Percentiles rank a stretch among this genome's conserved stretches.
These are phyloP conservation scores for Hypoxylon perforatum DNA, from an alignment of 495 filamentous ascomycete genomes.

Conservation along the genomic window DNA sequence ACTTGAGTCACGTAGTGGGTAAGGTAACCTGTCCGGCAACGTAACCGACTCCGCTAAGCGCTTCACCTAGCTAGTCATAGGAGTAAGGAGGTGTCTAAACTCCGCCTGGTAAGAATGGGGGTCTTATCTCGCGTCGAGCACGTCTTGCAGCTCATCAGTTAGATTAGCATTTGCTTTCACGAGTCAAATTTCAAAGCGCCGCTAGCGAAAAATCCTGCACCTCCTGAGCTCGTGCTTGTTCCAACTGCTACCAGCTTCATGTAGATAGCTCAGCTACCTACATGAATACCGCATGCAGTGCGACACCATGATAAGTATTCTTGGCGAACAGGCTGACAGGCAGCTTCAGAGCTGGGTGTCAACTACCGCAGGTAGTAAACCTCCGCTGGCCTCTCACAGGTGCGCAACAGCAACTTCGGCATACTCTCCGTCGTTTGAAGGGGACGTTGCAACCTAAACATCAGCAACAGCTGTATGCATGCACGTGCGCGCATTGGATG, in stretches of 20 bases:
- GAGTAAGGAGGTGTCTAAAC: neutral
- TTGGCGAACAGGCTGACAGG: slow-evolving; percentile 7
- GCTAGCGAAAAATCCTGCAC: no score
- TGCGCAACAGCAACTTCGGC: no score
- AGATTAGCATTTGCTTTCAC: neutral
- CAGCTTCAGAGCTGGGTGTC: neutral
- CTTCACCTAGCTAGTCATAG: neutral
- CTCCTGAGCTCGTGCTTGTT: no score
- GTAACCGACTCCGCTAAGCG: neutral
- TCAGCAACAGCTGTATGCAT: slow-evolving; percentile 12
- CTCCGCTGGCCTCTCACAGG: no score
- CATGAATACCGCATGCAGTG: slow-evolving; percentile 10
- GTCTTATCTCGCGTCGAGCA: no score
- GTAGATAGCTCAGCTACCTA: neutral
- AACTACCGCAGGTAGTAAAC: neutral
- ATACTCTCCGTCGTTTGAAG: no score
- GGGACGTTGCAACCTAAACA: neutral
- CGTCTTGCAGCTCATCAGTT: no score
- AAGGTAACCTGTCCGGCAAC: neutral
- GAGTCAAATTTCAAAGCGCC: slow-evolving; percentile 3
- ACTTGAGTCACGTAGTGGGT: neutral
- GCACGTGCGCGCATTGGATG: slow-evolving; percentile 14
- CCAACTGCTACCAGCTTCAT: slow-evolving; percentile 10
- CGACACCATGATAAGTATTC: slow-evolving; percentile 19
- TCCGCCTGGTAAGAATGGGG: no score